A percentile compares a stretch with the other conserved stretches of the same genome.
phyloP scores from a whole-genome alignment of 2,329 filamentous ascomycete genomes.

The Diplodia mutila region DNA sequence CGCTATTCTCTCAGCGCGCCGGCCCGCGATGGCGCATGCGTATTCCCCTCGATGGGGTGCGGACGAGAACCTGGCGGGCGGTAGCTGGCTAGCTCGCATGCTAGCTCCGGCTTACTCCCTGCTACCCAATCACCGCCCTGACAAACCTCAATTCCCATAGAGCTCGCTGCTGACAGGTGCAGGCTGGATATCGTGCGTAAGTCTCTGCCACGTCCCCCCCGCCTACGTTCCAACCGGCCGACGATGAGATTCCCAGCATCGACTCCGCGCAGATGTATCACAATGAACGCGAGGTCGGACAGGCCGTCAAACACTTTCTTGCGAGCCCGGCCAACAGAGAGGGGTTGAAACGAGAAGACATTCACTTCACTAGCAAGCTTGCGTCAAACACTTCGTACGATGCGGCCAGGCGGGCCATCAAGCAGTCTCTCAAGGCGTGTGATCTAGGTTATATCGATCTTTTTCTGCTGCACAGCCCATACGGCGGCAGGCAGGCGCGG shows the following conservation, averaged over 20 bases:
- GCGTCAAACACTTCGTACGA: conserved; percentile 70
- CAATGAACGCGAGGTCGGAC: conserved; percentile 73
- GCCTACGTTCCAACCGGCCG: neutral
- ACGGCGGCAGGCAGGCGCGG: conserved; percentile 70
- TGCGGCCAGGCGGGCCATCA: conserved; percentile 68
- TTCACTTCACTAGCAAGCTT: conserved; percentile 83
- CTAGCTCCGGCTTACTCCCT: conserved; percentile 23
- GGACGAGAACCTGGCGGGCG: neutral
- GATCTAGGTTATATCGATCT: conserved; percentile 77
- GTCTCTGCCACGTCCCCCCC: conserved; percentile 27
- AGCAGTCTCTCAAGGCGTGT: conserved; percentile 64
- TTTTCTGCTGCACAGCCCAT: conserved; percentile 79
- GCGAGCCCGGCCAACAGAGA: conserved; percentile 50
- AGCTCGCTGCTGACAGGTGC: conserved; percentile 31
- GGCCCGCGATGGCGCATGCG: neutral
- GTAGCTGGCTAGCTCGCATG: conserved; percentile 15
- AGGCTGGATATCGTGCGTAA: conserved; percentile 53
- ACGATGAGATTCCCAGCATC: conserved; percentile 41
- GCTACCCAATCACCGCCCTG: neutral
- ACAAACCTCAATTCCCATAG: neutral
- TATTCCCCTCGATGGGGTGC: neutral
- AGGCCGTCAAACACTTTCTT: conserved; percentile 65
- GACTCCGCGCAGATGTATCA: conserved; percentile 68
- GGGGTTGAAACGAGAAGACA: conserved; percentile 65
- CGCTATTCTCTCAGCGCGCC: neutral